Base-by-base conservation (phyloP, 2,329 filamentous ascomycete genomes). In the Calonectria crousiana region DNA sequence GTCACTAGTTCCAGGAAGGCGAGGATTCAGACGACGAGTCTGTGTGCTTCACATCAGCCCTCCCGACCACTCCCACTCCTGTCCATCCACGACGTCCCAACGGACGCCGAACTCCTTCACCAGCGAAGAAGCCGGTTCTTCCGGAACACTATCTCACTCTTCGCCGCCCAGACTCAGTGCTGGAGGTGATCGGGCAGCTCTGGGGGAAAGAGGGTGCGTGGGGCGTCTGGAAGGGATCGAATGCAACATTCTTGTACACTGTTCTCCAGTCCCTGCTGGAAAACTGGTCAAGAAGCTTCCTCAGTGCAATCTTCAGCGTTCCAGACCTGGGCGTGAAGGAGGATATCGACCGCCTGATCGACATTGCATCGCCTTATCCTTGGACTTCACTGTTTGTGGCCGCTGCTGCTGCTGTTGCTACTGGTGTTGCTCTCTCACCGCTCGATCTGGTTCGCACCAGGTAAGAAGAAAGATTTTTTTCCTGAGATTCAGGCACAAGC, bases 151-250 rank as follows among this genome's bases (percentile, higher is more conserved):
- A 92, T 72, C 89, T 98, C 28, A 87, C 89, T 30, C 88, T 98
- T 26, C 93, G 93, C 77, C 92, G 93, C 73, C 89, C 94, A 14
- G 94, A 96, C 82, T 96, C 96, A 0, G 89, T 98, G 72, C 90
- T 96, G 79, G 95, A 98, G 78, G 95, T 97, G 3, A 91, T 99
- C 74, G 93, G 93, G 9, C 94, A 97, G 82, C 87, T 98, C 26
- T 98, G 97, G 95, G 90, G 93, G 62, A 96, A 94, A 78, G 96
- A 98, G 83, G 95, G 95, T 44, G 93, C 93, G 0, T 96, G 95
- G 89, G 97, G 97, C 6, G 93, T 98, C 6, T 99, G 96, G 96
- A 98, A 98, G 84, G 92, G 93, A 11, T 95, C 95, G 47, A 98
- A 98, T 83, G 92, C 94, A 18, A 97, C 95, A 1, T 99, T 98